These are phyloP conservation scores for Geoglossum cookeanum DNA, from an alignment of 2,329 filamentous ascomycete genomes.

Conservation along the genomic window DNA sequence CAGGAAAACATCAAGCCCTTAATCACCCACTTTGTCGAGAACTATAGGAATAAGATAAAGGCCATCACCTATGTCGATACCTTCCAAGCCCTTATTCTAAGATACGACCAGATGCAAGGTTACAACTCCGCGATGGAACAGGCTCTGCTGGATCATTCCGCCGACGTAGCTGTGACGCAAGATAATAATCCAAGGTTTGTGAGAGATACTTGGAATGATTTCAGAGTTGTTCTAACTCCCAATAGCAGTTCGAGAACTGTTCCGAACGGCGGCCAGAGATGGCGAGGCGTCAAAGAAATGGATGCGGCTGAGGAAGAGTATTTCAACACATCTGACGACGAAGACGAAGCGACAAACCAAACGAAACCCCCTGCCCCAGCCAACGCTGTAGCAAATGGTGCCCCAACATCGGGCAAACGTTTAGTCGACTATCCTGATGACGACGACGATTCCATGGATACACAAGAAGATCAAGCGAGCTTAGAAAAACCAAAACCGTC, in stretches of 20 bases:
- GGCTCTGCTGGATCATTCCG: background rate
- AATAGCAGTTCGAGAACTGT: conserved; percentile 18
- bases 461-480: conserved; percentile 26
- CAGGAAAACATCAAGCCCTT: conserved; percentile 65
- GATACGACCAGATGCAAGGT: conserved; percentile 56
- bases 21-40: conserved; percentile 66
- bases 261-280: conserved; percentile 38
- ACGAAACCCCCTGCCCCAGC: conserved; percentile 15
- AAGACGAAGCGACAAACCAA: conserved; percentile 45
- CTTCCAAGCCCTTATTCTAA: conserved; percentile 55
- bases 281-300: conserved; percentile 60
- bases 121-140: conserved; percentile 50
- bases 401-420: conserved; percentile 44
- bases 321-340: conserved; percentile 76
- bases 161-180: background rate
- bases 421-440: conserved; percentile 88
- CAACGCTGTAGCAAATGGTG: conserved; percentile 32
- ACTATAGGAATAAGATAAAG: conserved; percentile 59
- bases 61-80: conserved; percentile 67
- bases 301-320: conserved; percentile 83
- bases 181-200: background rate
- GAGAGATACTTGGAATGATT: no score
- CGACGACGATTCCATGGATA: conserved; percentile 56
- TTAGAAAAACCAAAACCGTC: conserved; percentile 11
- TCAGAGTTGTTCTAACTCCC: background rate